Base-by-base conservation (phyloP, 352 stramenopile genomes). In the Globisporangium takayamanum region DNA sequence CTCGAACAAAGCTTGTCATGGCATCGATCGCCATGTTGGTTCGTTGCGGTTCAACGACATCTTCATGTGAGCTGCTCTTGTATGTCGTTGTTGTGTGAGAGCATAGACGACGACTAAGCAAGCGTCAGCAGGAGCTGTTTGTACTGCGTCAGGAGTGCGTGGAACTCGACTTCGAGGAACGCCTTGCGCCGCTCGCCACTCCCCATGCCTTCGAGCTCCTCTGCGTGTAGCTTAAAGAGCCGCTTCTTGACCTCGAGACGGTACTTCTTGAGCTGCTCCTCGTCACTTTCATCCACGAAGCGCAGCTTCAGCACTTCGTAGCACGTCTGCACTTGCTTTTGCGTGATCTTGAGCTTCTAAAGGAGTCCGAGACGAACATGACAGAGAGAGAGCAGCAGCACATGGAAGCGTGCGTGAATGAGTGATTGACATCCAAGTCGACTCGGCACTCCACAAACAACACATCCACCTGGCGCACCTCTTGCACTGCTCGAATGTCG, bases 201-300 rank as follows among this genome's bases (percentile, higher is more conserved):
- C 53, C 61, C 73, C 81, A 91, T 91, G 42, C 60, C 80, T 44
- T 92, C 83, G 37, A 94, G 50, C 33, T 93, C 83, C 55, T 92
- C 85, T 14, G 61, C 67, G 51, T 92, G 74, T 36, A 78, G 58
- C 53, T 72, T 80, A 57, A 85, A 83, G 46, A 94, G 76, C 28
- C 85, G 83, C 64, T 85, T 86, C 66, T 94, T 94, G 46, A 94
- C 76, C 64, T 94, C 81, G 4, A 93, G 63, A 0, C 83, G 79
- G 64, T 74, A 94, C 41, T 76, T 78, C 57, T 87, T 92, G 68
- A 58, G 68, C 55, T 76, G 64, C 22, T 62, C 62, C 11, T 84
- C 75, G 66, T 94, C 71, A 18, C 25, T 62, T 7, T 60, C 57
- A 59, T 86, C 65, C 15, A 93, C 57, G 33, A 84, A 80, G 8